phyloP scores from a whole-genome alignment of 2,329 filamentous ascomycete species.

The Sodiomyces alkalinus region DNA sequence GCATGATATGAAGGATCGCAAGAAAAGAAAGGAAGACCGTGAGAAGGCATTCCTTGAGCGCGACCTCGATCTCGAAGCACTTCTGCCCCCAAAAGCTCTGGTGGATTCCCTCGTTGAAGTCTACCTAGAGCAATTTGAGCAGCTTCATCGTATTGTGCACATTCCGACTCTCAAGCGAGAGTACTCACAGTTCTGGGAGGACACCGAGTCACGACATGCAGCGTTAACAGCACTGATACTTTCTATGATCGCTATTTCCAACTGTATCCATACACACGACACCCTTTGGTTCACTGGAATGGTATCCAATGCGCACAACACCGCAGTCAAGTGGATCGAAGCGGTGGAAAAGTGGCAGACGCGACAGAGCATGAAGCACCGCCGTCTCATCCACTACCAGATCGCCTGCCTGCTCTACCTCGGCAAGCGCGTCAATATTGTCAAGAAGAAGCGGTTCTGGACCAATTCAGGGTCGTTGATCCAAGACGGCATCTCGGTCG shows the following conservation, averaged over 20 bases:
- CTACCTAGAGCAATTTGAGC: slow-evolving; percentile 39
- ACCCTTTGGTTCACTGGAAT: slow-evolving; percentile 40
- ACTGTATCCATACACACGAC: slow-evolving; percentile 37
- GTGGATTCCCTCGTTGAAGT: slow-evolving; percentile 31
- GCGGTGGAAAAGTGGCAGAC: slow-evolving; percentile 38
- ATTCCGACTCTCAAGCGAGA: slow-evolving; percentile 42
- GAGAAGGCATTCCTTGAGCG: slow-evolving; percentile 31
- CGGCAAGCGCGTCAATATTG: slow-evolving; percentile 44
- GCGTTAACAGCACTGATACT: slow-evolving; percentile 44
- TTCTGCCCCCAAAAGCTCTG: slow-evolving; percentile 32
- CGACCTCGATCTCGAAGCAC: slow-evolving; percentile 32
- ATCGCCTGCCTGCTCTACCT: slow-evolving; percentile 44
- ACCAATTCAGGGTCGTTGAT: slow-evolving; percentile 39
- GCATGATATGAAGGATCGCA: slow-evolving; percentile 38
- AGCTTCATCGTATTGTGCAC: slow-evolving; percentile 41
- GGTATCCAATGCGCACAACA: slow-evolving; percentile 39
- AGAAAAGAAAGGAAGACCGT: slow-evolving; percentile 34
- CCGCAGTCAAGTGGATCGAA: slow-evolving; percentile 40
- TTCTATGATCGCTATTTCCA: slow-evolving; percentile 43
- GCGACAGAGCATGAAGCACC: slow-evolving; percentile 45
- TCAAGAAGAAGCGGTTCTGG: slow-evolving; percentile 53
- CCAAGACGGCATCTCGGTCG: slow-evolving; percentile 41
- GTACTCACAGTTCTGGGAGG: slow-evolving; percentile 39
- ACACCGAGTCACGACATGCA: slow-evolving; percentile 26
- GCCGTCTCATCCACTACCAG: slow-evolving; percentile 44